Conservation (phyloP, 352 stramenopile species). For the Phytophthora lateralis region DNA sequence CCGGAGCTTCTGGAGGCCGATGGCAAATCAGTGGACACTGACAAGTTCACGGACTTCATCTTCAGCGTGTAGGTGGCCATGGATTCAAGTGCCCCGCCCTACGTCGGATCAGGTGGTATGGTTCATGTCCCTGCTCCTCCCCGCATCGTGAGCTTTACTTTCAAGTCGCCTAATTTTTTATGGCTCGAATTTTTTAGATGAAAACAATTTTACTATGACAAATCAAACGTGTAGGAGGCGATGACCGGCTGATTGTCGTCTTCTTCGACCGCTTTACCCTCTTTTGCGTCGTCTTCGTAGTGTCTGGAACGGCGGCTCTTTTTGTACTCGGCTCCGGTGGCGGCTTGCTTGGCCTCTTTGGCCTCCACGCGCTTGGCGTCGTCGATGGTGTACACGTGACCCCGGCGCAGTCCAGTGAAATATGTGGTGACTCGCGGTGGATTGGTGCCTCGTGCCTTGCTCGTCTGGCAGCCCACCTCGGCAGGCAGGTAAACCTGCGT, state of each 20-base stretch:
- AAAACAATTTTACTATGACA: conserved; percentile 49
- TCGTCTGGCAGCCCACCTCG: conserved; percentile 81
- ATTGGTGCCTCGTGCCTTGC: conserved; percentile 82
- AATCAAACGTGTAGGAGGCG: conserved; percentile 77
- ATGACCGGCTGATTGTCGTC: conserved; percentile 53
- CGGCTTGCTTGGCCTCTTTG: conserved; percentile 27
- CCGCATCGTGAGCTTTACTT: conserved; percentile 24
- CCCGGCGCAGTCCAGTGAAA: conserved; percentile 69
- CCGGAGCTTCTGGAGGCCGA: conserved; percentile 55
- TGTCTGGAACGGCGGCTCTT: conserved; percentile 30
- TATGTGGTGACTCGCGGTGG: conserved; percentile 78
- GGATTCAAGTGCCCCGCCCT: conserved; percentile 11
- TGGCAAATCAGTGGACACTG: conserved; percentile 65
- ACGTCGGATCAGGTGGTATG: conserved; percentile 22
- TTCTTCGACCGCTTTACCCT: conserved; percentile 25
- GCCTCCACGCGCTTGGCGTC: conserved; percentile 36
- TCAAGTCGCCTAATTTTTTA: conserved; percentile 37
- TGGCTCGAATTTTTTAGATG: conserved; percentile 42
- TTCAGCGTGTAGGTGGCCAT: conserved; percentile 68
- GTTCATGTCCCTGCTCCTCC: conserved; percentile 21
- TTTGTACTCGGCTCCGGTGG: conserved; percentile 26
- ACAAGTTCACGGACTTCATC: conserved; percentile 81
- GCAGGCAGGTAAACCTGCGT: conserved; percentile 87
- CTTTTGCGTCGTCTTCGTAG: conserved; percentile 37
- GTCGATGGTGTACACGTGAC: conserved; percentile 40